These are phyloP conservation scores for Parasarocladium wereldwijsianum DNA, from an alignment of 2,329 filamentous ascomycete species.

Conservation along the genomic window DNA sequence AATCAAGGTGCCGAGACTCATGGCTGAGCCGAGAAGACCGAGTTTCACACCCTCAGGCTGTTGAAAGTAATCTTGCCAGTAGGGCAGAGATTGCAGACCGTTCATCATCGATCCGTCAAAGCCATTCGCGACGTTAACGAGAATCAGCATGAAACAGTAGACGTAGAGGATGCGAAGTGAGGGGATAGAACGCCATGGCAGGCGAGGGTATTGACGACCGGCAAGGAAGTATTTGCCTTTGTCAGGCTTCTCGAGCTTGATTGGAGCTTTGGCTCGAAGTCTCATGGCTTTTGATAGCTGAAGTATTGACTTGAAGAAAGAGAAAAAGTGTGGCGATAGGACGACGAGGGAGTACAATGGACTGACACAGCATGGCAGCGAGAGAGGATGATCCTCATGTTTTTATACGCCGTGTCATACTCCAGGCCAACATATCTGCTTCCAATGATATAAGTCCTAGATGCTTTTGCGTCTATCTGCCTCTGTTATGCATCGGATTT, in stretches of 20 bases:
- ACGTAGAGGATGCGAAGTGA: constrained; percentile 16
- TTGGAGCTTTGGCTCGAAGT: constrained; percentile 1
- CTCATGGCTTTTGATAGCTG: too few relatives aligned
- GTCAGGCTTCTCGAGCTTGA: constrained; percentile 5
- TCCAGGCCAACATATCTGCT: too few relatives aligned
- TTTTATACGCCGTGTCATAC: too few relatives aligned
- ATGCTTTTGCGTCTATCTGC: too few relatives aligned
- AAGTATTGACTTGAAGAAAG: too few relatives aligned
- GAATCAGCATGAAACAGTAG: constrained; percentile 15
- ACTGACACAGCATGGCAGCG: too few relatives aligned
- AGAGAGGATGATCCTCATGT: too few relatives aligned
- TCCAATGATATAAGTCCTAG: too few relatives aligned
- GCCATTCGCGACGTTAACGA: constrained; percentile 18
- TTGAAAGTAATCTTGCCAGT: constrained; percentile 21
- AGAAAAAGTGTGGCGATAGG: too few relatives aligned
- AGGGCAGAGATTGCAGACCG: constrained; percentile 15
- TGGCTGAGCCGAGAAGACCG: constrained; percentile 14
- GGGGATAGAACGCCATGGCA: constrained; percentile 13
- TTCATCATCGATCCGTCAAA: constrained; percentile 24
- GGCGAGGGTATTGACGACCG: constrained; percentile 11
- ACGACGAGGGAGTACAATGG: too few relatives aligned
- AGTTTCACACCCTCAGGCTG: constrained; percentile 12
- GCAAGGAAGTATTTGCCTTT: constrained; percentile 10
- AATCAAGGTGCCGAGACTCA: constrained; percentile 16
- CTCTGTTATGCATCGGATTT: too few relatives aligned